Conservation (phyloP, 192 early-diverging fungal species). For the Backusella sp. region DNA sequence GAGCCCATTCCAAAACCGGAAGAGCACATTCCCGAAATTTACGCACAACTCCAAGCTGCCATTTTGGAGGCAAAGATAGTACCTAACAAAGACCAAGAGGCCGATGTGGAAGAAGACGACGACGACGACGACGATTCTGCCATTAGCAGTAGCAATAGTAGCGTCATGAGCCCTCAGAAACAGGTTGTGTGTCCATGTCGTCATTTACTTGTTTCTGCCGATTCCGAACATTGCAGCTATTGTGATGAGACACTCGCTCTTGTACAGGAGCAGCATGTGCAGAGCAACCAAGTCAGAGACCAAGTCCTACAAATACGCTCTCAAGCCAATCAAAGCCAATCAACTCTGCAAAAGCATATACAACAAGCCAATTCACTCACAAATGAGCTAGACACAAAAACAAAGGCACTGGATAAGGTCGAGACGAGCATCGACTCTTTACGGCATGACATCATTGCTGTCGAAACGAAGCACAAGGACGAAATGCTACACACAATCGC, state of each 20-base stretch:
- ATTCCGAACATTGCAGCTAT: conserved; percentile 9
- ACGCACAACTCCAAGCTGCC: background rate
- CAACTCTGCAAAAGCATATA: background rate
- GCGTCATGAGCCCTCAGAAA: background rate
- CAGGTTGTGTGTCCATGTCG: conserved; percentile 7
- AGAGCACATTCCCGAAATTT: background rate
- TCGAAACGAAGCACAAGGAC: conserved; percentile 71
- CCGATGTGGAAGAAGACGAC: background rate
- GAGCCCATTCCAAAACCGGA: background rate
- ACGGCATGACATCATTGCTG: conserved; percentile 57
- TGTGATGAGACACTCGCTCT: conserved; percentile 8
- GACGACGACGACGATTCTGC: background rate
- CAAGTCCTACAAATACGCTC: background rate
- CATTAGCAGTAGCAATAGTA: conserved; percentile 9
- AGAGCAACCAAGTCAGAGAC: background rate
- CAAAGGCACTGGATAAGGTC: background rate
- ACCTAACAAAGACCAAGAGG: background rate
- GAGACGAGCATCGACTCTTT: conserved; percentile 20
- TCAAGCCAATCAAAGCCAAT: background rate
- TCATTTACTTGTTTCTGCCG: conserved; percentile 1
- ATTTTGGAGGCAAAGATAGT: background rate
- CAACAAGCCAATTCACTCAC: background rate
- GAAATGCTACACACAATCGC: conserved; percentile 77
- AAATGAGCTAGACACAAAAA: background rate
- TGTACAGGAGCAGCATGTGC: background rate